Base-by-base conservation (phyloP, 768 basidiomycete genomes). In the Xerocomellus dryophilus region DNA sequence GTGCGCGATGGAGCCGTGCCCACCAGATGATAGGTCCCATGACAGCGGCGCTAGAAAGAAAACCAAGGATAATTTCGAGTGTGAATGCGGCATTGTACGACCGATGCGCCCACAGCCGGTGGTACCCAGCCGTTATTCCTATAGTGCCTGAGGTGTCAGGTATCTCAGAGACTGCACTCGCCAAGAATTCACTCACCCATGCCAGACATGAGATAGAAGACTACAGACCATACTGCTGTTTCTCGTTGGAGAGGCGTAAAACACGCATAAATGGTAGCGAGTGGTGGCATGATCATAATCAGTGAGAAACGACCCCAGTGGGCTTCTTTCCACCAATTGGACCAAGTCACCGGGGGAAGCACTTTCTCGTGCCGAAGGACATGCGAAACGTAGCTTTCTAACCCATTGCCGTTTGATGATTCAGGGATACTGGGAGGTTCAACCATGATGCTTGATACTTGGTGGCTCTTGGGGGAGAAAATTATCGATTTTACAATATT, bases 341-440 rank as follows among this genome's bases (percentile, higher is more conserved):
- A 61, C 80, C 76, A 81, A 10, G 76, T 74, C 54, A 88, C 71
- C 1, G 84, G 85, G 0, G 86, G 86, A 6, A 83, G 78, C 8
- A 81, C 66, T 66, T 85, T 84, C 53, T 77, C 74, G 34, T 78
- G 83, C 60, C 76, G 78, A 65, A 89, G 76, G 14, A 81, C 85
- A 68, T 83, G 76, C 38, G 81, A 73, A 68, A 86, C 85, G 66
- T 88, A 88, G 75, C 85, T 88, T 71, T 88, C 86, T 38, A 83
- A 81, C 53, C 84, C 81, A 66, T 78, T 73, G 60, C 76, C 60
- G 67, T 79, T 77, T 5, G n/a, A 21, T 36, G 46, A 12, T 14
- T 47, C 32, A 20, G 15, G 31, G 29, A 25, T 9, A 12, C 17
- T 23, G 18, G 29, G 32, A 32, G 31, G 18, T n/a, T 47, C 40